phyloP scores from a whole-genome alignment of 306 rosid genomes.

The Lathyrus oleraceus region DNA sequence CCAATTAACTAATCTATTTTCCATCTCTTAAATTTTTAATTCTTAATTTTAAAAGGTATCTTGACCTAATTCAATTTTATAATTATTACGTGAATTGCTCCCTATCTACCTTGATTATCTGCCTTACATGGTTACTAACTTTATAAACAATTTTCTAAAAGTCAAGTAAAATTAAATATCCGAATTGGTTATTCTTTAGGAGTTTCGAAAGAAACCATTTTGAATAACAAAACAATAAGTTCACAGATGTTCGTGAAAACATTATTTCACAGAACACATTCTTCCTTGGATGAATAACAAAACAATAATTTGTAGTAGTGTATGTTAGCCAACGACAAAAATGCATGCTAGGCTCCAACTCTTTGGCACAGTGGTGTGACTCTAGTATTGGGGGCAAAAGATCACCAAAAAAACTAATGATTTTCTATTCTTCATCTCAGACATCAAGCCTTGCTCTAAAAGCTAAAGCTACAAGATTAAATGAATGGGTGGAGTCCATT shows the following conservation, averaged over 20 bases:
- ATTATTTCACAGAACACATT: not conserved
- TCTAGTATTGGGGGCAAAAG: not conserved
- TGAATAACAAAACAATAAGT: too few relatives aligned
- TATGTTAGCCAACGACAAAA: not conserved
- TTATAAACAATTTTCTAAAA: too few relatives aligned
- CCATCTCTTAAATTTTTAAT: too few relatives aligned
- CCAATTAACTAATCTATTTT: too few relatives aligned
- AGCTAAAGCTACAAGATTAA: slow-evolving; percentile 8
- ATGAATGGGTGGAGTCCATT: not conserved
- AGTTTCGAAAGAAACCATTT: not conserved
- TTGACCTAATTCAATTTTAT: too few relatives aligned
- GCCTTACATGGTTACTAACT: too few relatives aligned
- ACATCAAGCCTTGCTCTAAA: slow-evolving; percentile 28
- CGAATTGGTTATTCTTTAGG: not conserved
- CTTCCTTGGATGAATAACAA: not conserved
- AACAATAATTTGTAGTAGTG: not conserved
- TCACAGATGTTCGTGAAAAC: not conserved
- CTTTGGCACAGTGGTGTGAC: slow-evolving; percentile 4
- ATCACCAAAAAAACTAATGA: not conserved
- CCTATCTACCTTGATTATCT: too few relatives aligned
- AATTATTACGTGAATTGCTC: too few relatives aligned
- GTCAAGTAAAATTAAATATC: too few relatives aligned
- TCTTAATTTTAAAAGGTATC: too few relatives aligned
- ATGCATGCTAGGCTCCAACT: slow-evolving; percentile 13
- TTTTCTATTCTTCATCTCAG: slow-evolving; percentile 28